Base-by-base conservation (phyloP, 2,329 filamentous ascomycete species). In the Pseudogymnoascus sp. region DNA sequence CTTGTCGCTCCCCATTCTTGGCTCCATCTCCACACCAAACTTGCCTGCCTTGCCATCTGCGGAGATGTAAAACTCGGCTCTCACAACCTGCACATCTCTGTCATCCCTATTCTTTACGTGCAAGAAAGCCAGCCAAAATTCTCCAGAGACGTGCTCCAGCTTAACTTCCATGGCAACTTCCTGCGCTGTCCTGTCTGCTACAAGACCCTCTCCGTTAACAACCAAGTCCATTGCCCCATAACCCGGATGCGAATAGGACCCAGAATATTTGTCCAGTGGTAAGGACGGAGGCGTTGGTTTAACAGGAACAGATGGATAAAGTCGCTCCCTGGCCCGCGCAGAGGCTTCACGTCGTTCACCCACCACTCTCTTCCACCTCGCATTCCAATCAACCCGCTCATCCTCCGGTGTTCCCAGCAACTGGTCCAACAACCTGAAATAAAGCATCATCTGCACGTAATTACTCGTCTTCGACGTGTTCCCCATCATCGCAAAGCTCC, bases 391-490 rank as follows among this genome's bases (percentile, higher is more conserved):
- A 61, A 71, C 73, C 60, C 75, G 70, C 59, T 76, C 67, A 4
- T 65, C 65, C 60, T 71, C 49, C 2, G 74, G 69, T 2, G 77
- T 69, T 3, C 68, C 72, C 10, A 79, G 66, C 59, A 71, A 74
- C 31, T 78, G 74, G 64, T 80, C 73, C 5, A 78, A 72, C 21
- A 80, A 68, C 60, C 74, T 69, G 69, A 73, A 79, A 11, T 73
- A 65, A 21, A 79, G 59, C 8, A 71, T 68, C 43, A 66, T 59
- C 21, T 73, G 75, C 49, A 65, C 73, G 2, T 64, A 64, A 52
- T 77, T 78, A 2, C 75, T 76, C 2, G 74, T 75, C 4, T 68
- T 11, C 7, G 73, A 75, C 21, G 77, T 80, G 62, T 83, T 84
- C 1, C 68, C 75, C 64, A 81, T 69, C 14, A 73, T 67, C 4